Evolutionary conservation across 805 yeast genomes (phyloP), one percentile per base, ranked within the genome.

Genomic region (Lipomyces japonicus): DNA sequence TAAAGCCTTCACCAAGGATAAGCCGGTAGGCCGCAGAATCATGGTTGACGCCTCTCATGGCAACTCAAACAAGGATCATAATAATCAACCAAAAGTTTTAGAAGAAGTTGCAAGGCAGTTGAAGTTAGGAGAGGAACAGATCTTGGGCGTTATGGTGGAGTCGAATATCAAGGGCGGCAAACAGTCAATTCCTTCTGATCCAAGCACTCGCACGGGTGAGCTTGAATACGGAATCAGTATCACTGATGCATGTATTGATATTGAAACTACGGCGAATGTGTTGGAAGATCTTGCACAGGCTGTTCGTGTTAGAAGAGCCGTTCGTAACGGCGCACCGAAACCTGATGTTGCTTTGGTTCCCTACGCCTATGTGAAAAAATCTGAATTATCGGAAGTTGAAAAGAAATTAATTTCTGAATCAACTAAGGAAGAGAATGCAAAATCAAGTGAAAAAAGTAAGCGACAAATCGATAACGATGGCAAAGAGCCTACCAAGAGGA

Each of bases 1-100:
- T 69, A 57, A 71, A 28, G 48, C 77, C 23, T 72, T 61, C 69
- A 73, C 31, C 25, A 66, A 61, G 23, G 59, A 63, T n/a, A 50
- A 53, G 46, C 52, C 43, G 14, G 39, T 45, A 14, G 35, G 65
- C 65, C 44, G 61, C 60, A 77, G 91, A 64, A 83, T 90, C 63
- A 93, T 91, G 97, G 81, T 91, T 57, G 98, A 91, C 71, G 93
- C 97, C 70, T 89, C 97, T 36, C 98, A 91, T 67, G 98, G 97
- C 57, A 91, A 91, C 75, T 87, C 96, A 32, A 81, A 76, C 66
- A 91, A 91, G 68, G 84, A 91, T 70, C 90, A 82, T 79, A 79
- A 79, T 66, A 91, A 91, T 71, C 98, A 91, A 74, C 97, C 97
- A 41, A 79, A 76, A 65, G 98, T 91, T 12, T 88, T 90, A 23